These are phyloP conservation scores for Senna siamea DNA, from an alignment of 306 rosid species.

Conservation along the genomic window DNA sequence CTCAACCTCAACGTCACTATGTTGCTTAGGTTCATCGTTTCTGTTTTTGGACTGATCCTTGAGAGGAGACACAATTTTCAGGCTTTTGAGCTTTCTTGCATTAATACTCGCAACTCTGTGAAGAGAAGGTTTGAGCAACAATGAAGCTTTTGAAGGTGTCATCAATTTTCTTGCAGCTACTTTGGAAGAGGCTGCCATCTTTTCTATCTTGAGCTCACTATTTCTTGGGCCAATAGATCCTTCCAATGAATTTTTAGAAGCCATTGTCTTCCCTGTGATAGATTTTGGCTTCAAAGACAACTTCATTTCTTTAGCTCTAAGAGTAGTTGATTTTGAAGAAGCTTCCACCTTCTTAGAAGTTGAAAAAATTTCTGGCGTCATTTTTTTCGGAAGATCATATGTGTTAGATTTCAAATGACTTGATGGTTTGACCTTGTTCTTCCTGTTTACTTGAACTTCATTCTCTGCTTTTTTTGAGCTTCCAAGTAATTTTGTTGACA, in stretches of 20 bases:
- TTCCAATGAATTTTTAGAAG: slow-evolving; percentile 38
- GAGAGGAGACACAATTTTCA: slow-evolving; percentile 41
- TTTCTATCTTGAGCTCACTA: slow-evolving; percentile 45
- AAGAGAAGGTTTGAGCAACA: slow-evolving; percentile 49
- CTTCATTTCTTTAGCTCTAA: slow-evolving; percentile 45
- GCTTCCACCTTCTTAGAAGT: slow-evolving; percentile 40
- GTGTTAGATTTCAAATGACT: slow-evolving; percentile 13
- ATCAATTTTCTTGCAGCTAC: slow-evolving; percentile 46
- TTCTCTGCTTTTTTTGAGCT: slow-evolving; percentile 39
- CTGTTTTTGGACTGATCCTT: slow-evolving; percentile 28
- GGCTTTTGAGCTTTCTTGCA: slow-evolving; percentile 43
- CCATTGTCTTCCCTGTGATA: slow-evolving; percentile 26
- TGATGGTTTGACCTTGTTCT: slow-evolving; percentile 46
- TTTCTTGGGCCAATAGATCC: slow-evolving; percentile 33
- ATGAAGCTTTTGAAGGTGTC: slow-evolving; percentile 35
- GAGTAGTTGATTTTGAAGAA: slow-evolving; percentile 42
- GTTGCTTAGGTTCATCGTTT: slow-evolving; percentile 32
- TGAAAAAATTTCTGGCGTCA: slow-evolving; percentile 39
- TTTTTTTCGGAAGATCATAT: slow-evolving; percentile 35
- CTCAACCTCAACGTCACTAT: slow-evolving; percentile 39
- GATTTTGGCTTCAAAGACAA: slow-evolving; percentile 46
- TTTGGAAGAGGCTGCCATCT: slow-evolving; percentile 41
- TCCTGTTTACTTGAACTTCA: slow-evolving; percentile 33
- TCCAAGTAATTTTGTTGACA: slow-evolving; percentile 33
- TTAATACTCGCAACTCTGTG: slow-evolving; percentile 44